Evolutionary conservation across 768 basidiomycete genomes (phyloP), one percentile per base, ranked within the genome.

Genomic region (Fomitopsis pulvina): DNA sequence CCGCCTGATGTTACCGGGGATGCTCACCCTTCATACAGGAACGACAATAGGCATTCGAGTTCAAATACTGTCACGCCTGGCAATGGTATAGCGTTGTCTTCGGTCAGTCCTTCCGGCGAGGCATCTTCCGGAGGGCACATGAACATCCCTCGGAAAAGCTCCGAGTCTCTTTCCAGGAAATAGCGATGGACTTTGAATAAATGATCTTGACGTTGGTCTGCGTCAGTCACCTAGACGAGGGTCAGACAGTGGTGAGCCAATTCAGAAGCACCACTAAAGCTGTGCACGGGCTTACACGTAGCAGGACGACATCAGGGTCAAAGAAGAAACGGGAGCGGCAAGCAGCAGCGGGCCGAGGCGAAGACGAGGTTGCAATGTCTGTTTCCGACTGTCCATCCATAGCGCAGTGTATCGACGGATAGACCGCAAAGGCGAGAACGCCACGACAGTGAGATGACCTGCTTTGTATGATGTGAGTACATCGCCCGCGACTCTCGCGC

Each of bases 101-200:
- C 69, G 11, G 51, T 55, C 9, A 24, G 39, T 27, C 71, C 71
- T 28, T 70, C 70, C 7, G 62, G 57, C 4, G 34, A 62, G 2
- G 49, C 54, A 1, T 50, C 30, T 1, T 48, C 52, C 0, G 56
- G 55, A 11, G 68, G 67, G 29, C 61, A 62, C 8, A 56, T 20
- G 53, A 74, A 72, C 65, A 74, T 68, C 28, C 56, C 57, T 8
- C 63, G 57, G 57, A 75, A 76, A 14, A 68, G 60, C 14, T 63
- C 56, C 1, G 73, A 73, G 50, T 70, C 69, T 34, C 64, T 61
- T 43, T 60, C 60, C 25, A 76, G 57, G 45, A 69, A 70, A 52
- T 70, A 63, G 1, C 67, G 67, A 45, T 74, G 72, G 7, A 74
- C 67, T 51, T 67, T 70, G 62, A 69, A 73, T n/a, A 68, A 53